A percentile compares a stretch with the other conserved stretches of the same genome.
phyloP scores from a whole-genome alignment of 2,329 filamentous ascomycete species.

The Epichloe sibirici region DNA sequence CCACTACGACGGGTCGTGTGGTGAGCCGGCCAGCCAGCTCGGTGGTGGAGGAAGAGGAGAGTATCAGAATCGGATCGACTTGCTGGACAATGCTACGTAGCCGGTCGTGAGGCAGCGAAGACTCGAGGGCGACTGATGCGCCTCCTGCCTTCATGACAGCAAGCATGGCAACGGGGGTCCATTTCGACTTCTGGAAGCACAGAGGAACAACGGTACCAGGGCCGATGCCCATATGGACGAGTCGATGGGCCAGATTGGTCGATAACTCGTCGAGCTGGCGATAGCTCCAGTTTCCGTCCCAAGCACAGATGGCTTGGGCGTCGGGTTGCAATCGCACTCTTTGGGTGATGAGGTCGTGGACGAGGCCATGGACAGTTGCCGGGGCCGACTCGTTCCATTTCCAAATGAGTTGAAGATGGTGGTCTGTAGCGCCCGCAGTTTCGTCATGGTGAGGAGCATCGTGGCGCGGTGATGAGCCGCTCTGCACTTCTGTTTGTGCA shows the following conservation, averaged over 20 bases:
- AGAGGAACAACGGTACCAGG: constrained; percentile 3
- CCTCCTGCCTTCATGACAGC: constrained; percentile 4
- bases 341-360: constrained; percentile 13
- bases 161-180: constrained; percentile 5
- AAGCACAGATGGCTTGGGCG: constrained; percentile 11
- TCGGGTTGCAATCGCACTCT: constrained; percentile 5
- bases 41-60: constrained; percentile 9
- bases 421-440: neutral
- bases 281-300: constrained; percentile 16
- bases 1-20: constrained; percentile 5
- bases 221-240: constrained; percentile 1
- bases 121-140: constrained; percentile 7
- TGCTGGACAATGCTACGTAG: constrained; percentile 9
- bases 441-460: neutral
- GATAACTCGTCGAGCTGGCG: constrained; percentile 9
- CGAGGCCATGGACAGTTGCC: constrained; percentile 2
- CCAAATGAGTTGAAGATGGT: constrained; percentile 8
- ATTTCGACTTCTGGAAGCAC: constrained; percentile 6
- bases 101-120: constrained; percentile 8
- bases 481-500: neutral
- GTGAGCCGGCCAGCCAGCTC: constrained; percentile 5
- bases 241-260: constrained; percentile 4
- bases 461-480: neutral
- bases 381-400: constrained; percentile 11
- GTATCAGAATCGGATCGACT: constrained; percentile 7